Evolutionary conservation across 352 stramenopile genomes (phyloP), one percentile per base, ranked within the genome.

Genomic region (Phytophthora kernoviae): DNA sequence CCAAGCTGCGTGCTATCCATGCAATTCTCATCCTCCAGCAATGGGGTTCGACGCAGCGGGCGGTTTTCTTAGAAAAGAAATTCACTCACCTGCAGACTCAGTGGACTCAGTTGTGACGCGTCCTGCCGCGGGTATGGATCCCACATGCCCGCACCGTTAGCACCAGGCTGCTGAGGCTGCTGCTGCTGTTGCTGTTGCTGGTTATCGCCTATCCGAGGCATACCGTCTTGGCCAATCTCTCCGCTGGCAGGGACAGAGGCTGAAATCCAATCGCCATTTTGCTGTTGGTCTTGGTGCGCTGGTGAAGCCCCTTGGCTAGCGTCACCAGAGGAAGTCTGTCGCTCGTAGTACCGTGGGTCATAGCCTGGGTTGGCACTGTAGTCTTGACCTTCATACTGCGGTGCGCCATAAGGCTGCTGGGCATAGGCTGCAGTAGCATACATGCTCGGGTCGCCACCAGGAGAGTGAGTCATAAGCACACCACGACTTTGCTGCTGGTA

Each of bases 51-150:
- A 61, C 50, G 36, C 47, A 14, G 62, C 37, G 17, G 27, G 8
- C 33, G 33, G 32, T 21, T 41, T 56, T 61, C 47, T 69, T 74
- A 77, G 54, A 76, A 79, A 53, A 79, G 56, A 67, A 79, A 79
- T 60, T 76, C 67, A 75, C 70, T 79, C 67, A 79, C 70, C 70
- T 79, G 70, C 57, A 79, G 67, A 63, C 70, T 77, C 57, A 79
- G 46, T 37, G 70, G 70, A 50, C 70, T 79, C 49, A 79, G 50
- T 54, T 79, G 70, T 17, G 70, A 71, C 18, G 68, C 27, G 52
- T 79, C 70, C 41, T 76, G 70, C 45, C 65, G 61, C 41, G 70
- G 54, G 45, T 79, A 79, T 21, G 70, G 55, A 26, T 79, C 70
- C 70, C 70, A 79, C 58, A 79, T 74, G 41, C 45, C 45, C 17